phyloP scores from a whole-genome alignment of 75 land plant species.

The Pinus taeda region DNA sequence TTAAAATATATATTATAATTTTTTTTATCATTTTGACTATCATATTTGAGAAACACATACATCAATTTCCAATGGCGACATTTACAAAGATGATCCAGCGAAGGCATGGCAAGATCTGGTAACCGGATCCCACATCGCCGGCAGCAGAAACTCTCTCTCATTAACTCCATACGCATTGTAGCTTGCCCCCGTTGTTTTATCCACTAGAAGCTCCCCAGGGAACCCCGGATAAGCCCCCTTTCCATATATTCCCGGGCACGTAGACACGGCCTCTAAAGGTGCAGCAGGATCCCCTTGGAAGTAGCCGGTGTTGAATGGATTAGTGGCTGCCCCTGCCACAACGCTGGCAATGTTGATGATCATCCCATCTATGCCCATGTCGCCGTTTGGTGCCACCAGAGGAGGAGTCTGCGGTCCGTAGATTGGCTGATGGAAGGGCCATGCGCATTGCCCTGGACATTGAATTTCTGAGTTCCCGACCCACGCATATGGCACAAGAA shows the following conservation, averaged over 20 bases:
- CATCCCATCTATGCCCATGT: slow-evolving; percentile 74
- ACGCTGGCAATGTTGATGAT: slow-evolving; percentile 58
- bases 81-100: not conserved
- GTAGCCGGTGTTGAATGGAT: slow-evolving; percentile 63
- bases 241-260: slow-evolving; percentile 67
- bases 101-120: slow-evolving; percentile 44
- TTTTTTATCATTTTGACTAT: too few relatives aligned
- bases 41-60: too few relatives aligned
- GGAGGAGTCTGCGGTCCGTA: slow-evolving; percentile 69
- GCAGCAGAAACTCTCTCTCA: slow-evolving; percentile 57
- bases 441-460: slow-evolving; percentile 76
- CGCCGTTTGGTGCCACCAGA: slow-evolving; percentile 56
- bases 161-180: slow-evolving; percentile 63
- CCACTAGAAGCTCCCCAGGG: slow-evolving; percentile 61
- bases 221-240: slow-evolving; percentile 73
- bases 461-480: slow-evolving; percentile 65
- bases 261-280: slow-evolving; percentile 65
- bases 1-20: too few relatives aligned
- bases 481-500: slow-evolving; percentile 37
- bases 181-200: slow-evolving; percentile 55
- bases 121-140: slow-evolving; percentile 66
- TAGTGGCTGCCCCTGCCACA: slow-evolving; percentile 66
- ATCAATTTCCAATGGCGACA: too few relatives aligned
- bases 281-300: slow-evolving; percentile 58
- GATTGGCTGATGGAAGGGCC: slow-evolving; percentile 69